Evolutionary conservation across 1,284 basidiomycete genomes (phyloP), one percentile per base, ranked within the genome.

Genomic region (Heterobasidion occidentale): DNA sequence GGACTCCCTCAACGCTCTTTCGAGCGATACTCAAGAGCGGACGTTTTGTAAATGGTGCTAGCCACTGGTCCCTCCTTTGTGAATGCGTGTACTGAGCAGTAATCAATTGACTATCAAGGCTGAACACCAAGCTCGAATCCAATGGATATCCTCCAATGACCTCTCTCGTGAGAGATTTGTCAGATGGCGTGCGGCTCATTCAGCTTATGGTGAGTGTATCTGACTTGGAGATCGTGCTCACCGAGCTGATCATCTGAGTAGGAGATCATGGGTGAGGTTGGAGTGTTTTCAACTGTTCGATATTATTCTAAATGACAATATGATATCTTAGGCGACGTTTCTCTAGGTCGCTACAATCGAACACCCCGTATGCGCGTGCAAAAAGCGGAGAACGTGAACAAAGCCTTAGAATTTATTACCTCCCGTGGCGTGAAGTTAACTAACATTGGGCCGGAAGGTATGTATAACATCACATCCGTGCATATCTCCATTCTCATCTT

Each of bases 351-450:
- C 62, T 98, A 96, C 71, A 98, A 97, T 72, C 88, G 81, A 68
- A 85, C 81, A 56, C 96, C 96, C 0, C 79, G 86, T 46, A 94
- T 98, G 80, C 84, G 95, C 50, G 86, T 99, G 0, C 96, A 99
- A 71, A 98, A 95, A 68, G 94, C 94, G 3, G 96, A 99, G 78
- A 99, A 99, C 69, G 95, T 97, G 53, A 95, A 94, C 71, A 93
- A 92, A 69, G 96, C 96, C 0, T 74, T 99, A 45, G 92, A 96
- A 63, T 98, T 98, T 71, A 98, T 99, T 70, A 90, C 88, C 51
- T 92, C 91, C 46, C 79, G 95, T 64, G 96, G 95, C 7, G 93
- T 99, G 55, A 95, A 96, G 66, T 77, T 99, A 60, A 99, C 96
- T 36, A 99, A 98, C 70, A 98, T 99, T 56, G 95, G 96, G 49